Base-by-base conservation (phyloP, 2,329 filamentous ascomycete species). In the Sporothrix schenckii region DNA sequence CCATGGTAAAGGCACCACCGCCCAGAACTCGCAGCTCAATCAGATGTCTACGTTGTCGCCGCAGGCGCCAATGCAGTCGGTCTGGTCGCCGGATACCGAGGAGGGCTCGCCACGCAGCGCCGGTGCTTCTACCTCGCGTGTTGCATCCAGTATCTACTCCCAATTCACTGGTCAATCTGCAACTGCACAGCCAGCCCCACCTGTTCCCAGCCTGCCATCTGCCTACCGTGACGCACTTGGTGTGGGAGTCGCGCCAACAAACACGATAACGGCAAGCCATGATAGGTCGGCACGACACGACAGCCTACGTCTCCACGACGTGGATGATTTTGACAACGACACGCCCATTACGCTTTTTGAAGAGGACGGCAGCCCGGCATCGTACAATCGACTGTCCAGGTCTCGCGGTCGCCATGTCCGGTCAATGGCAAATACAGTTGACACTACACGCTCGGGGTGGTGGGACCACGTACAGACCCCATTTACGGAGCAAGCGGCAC, bases 391-490 rank as follows among this genome's bases (percentile, higher is more conserved):
- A 70, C 80, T 80, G 71, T 81, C 81, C 6, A 74, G 79, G 69
- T 76, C 79, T 16, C 82, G 80, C 67, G 79, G 77, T 19, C 49
- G 49, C 9, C 75, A 78, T 10, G 76, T 77, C 16, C 74, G 61
- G 65, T 81, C 73, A 79, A 81, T 54, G 78, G 83, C 58, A 2
- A 69, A 58, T 78, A 83, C 85, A 53, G 87, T 86, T 39, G 84
- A 82, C 54, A 85, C 63, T 2, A 71, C 86, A 13, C 84, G 84
- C 69, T 90, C 89, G 34, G 91, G 91, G 24, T 93, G 91, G 91
- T 93, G 91, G 91, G 91, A 92, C 75, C 85, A 91, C 74, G 87
- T 93, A 69, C 89, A 86, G 9, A 91, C 91, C 0, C 91, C 91
- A 0, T 93, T 93, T 75, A 75, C 80, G 19, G 82, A 85, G 41